A percentile compares a stretch with the other conserved stretches of the same genome.
Evolutionary conservation across 2,329 filamentous ascomycete genomes (phyloP).

Genomic region (Fusarium palustre): DNA sequence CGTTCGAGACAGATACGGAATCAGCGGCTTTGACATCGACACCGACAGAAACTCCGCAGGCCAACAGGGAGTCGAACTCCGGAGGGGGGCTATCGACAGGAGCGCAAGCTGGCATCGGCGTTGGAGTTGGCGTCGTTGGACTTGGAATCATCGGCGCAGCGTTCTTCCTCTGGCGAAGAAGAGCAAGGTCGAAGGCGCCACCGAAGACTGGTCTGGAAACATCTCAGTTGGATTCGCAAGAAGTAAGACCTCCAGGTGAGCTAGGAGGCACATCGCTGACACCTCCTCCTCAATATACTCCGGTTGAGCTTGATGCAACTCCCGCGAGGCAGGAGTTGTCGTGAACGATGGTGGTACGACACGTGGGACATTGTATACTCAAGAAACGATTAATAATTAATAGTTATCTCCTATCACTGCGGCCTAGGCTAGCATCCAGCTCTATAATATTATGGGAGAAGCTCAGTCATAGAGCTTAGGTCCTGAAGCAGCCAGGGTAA

Average conservation of each 20-base stretch:
- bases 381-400: not conserved
- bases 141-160: not conserved
- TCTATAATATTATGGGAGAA: fast-evolving
- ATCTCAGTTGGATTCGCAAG: not conserved
- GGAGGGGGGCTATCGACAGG: not conserved
- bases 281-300: not conserved
- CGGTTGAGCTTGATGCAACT: not conserved
- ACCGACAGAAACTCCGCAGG: fast-evolving
- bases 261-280: fast-evolving
- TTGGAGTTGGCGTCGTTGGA: not conserved
- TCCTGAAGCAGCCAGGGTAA: conserved; percentile 22
- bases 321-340: not conserved
- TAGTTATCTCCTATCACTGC: not conserved
- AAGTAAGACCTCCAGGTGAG: not conserved
- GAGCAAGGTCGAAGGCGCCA: not conserved
- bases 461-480: conserved; percentile 8
- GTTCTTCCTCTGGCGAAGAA: not conserved
- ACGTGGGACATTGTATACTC: not conserved
- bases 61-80: not conserved
- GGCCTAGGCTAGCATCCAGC: not conserved
- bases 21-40: not conserved
- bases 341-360: not conserved
- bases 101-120: not conserved
- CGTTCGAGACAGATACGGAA: not conserved
- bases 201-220: fast-evolving